phyloP scores from a whole-genome alignment of 768 basidiomycete genomes.

The Strobilomyces echinocephalus region DNA sequence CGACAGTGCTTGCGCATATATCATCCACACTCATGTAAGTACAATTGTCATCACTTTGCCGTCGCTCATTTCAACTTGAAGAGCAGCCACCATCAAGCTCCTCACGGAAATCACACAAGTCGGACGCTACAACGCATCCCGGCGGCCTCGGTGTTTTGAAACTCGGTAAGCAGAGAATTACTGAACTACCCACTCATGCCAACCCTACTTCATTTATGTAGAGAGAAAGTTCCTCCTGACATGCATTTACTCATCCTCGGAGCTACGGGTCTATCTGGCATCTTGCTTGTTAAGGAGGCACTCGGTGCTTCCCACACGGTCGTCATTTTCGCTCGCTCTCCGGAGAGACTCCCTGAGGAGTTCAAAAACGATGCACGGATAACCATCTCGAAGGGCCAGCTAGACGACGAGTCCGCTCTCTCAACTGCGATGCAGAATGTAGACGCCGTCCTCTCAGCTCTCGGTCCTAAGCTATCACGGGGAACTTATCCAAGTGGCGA shows the following conservation, averaged over 20 bases:
- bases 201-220: background rate
- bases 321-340: slow-evolving; percentile 60
- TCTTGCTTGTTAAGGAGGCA: slow-evolving; percentile 51
- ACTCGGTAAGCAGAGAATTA: background rate
- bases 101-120: background rate
- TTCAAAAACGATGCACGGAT: slow-evolving; percentile 42
- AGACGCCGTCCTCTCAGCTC: slow-evolving; percentile 60
- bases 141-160: background rate
- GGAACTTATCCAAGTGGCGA: slow-evolving; percentile 42
- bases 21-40: no score
- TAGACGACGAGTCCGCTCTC: slow-evolving; percentile 49
- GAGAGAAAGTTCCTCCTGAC: background rate
- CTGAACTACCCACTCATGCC: background rate
- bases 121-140: background rate
- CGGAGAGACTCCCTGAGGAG: slow-evolving; percentile 55
- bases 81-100: no score
- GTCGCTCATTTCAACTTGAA: no score
- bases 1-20: no score
- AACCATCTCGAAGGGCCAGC: slow-evolving; percentile 49
- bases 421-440: slow-evolving; percentile 51
- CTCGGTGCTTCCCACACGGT: slow-evolving; percentile 44
- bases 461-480: slow-evolving; percentile 47
- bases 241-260: slow-evolving; percentile 67
- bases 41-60: no score
- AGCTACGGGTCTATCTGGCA: slow-evolving; percentile 59